Evolutionary conservation across 768 basidiomycete species (phyloP), one percentile per base, ranked within the genome.

Genomic region (Trametes cinnabarina): DNA sequence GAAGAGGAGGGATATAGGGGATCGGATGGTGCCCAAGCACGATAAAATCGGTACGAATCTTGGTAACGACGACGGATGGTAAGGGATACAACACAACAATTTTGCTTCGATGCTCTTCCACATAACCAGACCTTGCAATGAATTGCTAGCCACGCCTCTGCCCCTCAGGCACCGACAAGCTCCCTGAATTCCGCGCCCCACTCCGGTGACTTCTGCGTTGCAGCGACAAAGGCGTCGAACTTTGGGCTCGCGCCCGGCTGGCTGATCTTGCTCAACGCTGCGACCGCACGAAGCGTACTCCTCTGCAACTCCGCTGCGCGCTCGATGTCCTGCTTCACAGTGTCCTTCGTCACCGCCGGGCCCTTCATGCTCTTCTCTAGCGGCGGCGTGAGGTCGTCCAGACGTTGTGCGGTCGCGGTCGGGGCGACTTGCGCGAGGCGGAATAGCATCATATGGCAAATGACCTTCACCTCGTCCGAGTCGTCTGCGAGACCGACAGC

Each of bases 391-490:
- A 88, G 85, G 59, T 90, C 90, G 63, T 94, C 92, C 57, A 98
- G 78, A 23, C 90, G 82, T 62, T 89, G 89, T 1, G 88, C 80
- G 23, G 98, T 85, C 30, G 90, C 86, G 0, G 88, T 85, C 14
- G 92, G 92, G 2, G 93, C 89, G 15, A 94, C 82, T 65, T 90
- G 88, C 8, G 93, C 85, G 15, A 98, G 83, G 10, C 94, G 87
- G 79, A 93, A 92, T 37, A 98, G 81, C 77, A 96, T 90, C 84
- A 99, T 92, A 72, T 96, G 92, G 51, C 88, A 94, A 58, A 98
- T 84, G 44, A 98, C 93, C 73, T 98, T 98, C 78, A 99, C 92
- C 70, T 98, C 97, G 70, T 98, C 94, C 4, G 91, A 91, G 53
- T 89, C 87, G 70, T 99, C 97, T 2, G 81, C 77, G 12, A 98